Evolutionary conservation across 1,284 basidiomycete species (phyloP).

Genomic region (Mycosarcoma maydis): DNA sequence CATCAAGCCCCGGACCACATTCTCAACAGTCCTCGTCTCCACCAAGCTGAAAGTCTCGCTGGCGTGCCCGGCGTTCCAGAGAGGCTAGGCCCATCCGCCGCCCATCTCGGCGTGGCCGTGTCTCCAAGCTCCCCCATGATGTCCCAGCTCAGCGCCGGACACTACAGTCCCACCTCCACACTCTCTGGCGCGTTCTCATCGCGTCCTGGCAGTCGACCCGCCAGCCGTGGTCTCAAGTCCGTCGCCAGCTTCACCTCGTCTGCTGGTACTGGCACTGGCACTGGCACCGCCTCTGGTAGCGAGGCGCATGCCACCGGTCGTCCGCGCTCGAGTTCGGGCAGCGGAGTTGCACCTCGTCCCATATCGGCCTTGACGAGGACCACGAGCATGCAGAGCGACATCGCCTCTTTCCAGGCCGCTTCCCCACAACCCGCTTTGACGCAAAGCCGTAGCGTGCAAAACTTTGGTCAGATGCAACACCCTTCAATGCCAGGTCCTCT

Average conservation of each 20-base stretch:
- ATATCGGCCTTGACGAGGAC: constrained; percentile 36
- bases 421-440: constrained; percentile 22
- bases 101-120: constrained; percentile 28
- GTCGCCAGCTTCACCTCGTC: constrained; percentile 53
- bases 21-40: constrained; percentile 8
- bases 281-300: constrained; percentile 24
- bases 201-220: constrained; percentile 44
- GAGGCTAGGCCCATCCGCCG: constrained; percentile 13
- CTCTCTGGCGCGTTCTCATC: constrained; percentile 50
- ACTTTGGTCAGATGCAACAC: constrained; percentile 30
- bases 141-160: constrained; percentile 27
- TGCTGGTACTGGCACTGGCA: constrained; percentile 26
- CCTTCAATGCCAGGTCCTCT: constrained; percentile 23
- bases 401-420: constrained; percentile 15
- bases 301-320: constrained; percentile 11
- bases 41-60: constrained; percentile 13
- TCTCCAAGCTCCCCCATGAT: constrained; percentile 37
- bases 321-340: constrained; percentile 37
- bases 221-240: constrained; percentile 48
- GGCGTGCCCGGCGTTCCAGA: constrained; percentile 27
- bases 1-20: background rate
- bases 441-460: constrained; percentile 44
- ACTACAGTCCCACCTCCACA: constrained; percentile 47
- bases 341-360: constrained; percentile 18
- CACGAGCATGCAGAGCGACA: constrained; percentile 44